Evolutionary conservation across 2,329 filamentous ascomycete genomes (phyloP).

Genomic region (Aspergillus brunneoviolaceus): DNA sequence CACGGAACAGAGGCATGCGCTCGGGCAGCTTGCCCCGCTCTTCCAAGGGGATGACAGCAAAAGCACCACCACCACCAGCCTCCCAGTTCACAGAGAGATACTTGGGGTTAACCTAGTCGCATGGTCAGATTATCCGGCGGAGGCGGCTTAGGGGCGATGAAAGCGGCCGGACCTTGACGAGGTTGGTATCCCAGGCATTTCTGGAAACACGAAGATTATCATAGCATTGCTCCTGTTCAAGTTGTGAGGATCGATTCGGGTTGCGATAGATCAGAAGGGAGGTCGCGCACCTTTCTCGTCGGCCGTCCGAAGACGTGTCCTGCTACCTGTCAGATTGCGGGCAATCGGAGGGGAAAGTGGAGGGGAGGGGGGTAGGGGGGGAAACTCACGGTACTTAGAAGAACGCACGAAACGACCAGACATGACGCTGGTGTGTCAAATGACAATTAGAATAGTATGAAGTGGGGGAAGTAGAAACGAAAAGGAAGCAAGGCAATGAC

Average conservation of each 20-base stretch:
- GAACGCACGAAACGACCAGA: constrained; percentile 71
- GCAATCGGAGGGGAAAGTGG: constrained; percentile 17
- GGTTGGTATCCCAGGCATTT: constrained; percentile 99
- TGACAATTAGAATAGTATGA: neutral
- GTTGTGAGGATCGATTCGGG: constrained; percentile 10
- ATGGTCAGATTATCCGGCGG: constrained; percentile 23
- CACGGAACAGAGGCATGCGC: constrained; percentile 89
- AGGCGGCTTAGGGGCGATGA: constrained; percentile 28
- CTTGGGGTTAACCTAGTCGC: constrained; percentile 78
- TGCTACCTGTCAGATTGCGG: constrained; percentile 47
- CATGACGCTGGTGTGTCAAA: constrained; percentile 47
- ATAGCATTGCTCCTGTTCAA: constrained; percentile 80
- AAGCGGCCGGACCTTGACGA: constrained; percentile 75
- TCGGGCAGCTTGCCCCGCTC: constrained; percentile 91
- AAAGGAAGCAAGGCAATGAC: constrained; percentile 14
- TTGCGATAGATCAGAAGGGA: neutral
- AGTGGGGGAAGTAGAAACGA: constrained; percentile 3
- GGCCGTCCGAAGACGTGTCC: constrained; percentile 98
- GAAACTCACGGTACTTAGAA: constrained; percentile 67
- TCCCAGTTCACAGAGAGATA: constrained; percentile 99
- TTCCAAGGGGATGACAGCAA: constrained; percentile 87
- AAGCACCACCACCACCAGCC: constrained; percentile 89
- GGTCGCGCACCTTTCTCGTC: constrained; percentile 68
- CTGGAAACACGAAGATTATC: constrained; percentile 95
- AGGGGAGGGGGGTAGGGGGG: constrained; percentile 9